Base-by-base conservation (phyloP, 1,139 yeast species). In the Zygoascus meyerae region DNA sequence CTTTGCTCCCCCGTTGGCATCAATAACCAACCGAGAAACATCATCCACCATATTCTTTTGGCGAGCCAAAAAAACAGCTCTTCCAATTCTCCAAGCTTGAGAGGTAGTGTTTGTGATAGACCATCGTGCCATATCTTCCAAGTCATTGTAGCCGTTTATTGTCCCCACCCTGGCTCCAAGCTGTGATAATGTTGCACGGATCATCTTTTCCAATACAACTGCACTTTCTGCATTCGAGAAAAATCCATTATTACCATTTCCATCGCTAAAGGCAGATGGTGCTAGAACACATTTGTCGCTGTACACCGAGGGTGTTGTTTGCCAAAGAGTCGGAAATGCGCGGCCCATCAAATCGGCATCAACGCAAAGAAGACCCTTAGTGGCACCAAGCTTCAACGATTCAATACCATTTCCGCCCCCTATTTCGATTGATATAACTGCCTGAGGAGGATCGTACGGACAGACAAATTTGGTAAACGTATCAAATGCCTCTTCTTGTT, bases 331-430 rank as follows among this genome's bases (percentile, higher is more conserved):
- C 4, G 76, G 76, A 54, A 69, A 71, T 9, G 76, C 77, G 48
- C 77, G 61, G 7, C 77, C 77, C 77, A 72, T 72, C 45, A 70
- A 56, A 51, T 72, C 77, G 34, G 66, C 64, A 56, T 72, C 76
- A 16, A 72, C 55, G 30, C 69, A 60, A 2, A 72, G 71, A 17
- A 68, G 48, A 48, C 68, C 55, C 42, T 43, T 40, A 34, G 42
- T 28, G 15, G 51, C 46, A 41, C 67, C 54, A 44, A 61, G 54
- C 12, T 63, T 54, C 48, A 71, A 52, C 10, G 68, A 68, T 48
- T 63, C 65, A 46, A 73, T 60, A 3, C 77, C 77, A 51, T 72
- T 72, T 18, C 71, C 71, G 31, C 77, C 77, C 4, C 77, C 77
- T 44, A 71, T 69, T 55, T 71, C 75, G 32, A 68, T 54, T 1